Conservation (phyloP, 257 asterid genomes). For the Coffea eugenioides region DNA sequence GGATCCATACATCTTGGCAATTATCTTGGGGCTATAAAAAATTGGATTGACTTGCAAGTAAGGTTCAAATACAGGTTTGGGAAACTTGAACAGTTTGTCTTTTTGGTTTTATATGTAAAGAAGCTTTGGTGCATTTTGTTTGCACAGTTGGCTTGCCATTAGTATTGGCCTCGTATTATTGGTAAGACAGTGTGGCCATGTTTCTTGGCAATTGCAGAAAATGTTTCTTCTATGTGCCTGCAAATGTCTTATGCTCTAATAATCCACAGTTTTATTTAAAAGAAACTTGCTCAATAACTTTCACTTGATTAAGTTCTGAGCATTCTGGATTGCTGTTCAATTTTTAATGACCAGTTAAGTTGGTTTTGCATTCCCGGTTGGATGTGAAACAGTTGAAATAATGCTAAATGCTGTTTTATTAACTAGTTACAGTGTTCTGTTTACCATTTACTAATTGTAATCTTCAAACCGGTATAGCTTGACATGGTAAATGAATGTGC, state of each 20-base stretch:
- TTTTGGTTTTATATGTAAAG: background rate
- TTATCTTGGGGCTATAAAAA: constrained; percentile 93
- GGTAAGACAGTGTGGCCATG: background rate
- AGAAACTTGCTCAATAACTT: background rate
- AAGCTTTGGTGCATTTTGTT: too few species aligned
- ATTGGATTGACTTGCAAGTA: constrained; percentile 92
- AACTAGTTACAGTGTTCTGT: background rate
- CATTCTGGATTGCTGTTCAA: background rate
- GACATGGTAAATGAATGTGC: background rate
- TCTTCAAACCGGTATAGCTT: background rate
- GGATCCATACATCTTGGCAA: constrained; percentile 96
- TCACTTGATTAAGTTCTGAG: background rate
- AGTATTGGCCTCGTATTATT: background rate
- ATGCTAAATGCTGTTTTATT: background rate
- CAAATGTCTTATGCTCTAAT: background rate
- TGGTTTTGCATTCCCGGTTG: background rate
- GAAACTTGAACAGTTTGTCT: background rate
- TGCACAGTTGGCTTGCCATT: background rate
- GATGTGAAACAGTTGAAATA: background rate
- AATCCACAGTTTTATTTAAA: background rate
- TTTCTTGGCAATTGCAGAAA: constrained; percentile 1
- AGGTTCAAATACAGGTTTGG: constrained; percentile 12
- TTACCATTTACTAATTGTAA: background rate
- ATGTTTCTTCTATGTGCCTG: background rate
- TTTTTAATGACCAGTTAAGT: background rate